Evolutionary conservation across 495 filamentous ascomycete species (phyloP).

Genomic region (Hyaloscypha finlandica): DNA sequence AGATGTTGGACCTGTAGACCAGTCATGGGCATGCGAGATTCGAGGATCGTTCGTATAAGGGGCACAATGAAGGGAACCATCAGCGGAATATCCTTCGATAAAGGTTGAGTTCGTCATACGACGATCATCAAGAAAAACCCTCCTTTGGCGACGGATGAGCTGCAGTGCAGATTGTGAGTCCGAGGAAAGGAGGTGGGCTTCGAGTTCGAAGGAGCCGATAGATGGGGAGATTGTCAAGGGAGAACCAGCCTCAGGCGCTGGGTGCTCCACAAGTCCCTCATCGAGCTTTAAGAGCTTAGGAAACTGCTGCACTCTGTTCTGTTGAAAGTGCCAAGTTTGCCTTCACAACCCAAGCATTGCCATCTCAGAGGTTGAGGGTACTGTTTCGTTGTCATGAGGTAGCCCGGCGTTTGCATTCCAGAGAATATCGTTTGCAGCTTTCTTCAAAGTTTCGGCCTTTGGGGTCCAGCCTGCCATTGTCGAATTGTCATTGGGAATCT

Average conservation of each 20-base stretch:
- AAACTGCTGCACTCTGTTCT: constrained; percentile 8
- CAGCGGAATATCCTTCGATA: constrained; percentile 59
- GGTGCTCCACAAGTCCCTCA: too few species aligned
- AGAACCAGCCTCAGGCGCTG: too few species aligned
- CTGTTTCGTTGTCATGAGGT: constrained; percentile 60
- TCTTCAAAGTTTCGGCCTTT: constrained; percentile 43
- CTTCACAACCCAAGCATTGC: constrained; percentile 32
- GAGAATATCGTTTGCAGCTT: constrained; percentile 48
- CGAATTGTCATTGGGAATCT: constrained; percentile 5
- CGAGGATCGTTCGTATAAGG: constrained; percentile 55
- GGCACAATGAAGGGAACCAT: constrained; percentile 60
- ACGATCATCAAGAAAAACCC: constrained; percentile 47
- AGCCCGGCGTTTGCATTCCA: constrained; percentile 53
- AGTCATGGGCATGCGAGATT: constrained; percentile 56
- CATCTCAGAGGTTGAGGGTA: constrained; percentile 36
- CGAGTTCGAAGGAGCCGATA: constrained; percentile 62
- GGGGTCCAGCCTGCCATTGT: constrained; percentile 43
- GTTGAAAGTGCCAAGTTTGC: constrained; percentile 30
- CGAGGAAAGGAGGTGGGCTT: constrained; percentile 55
- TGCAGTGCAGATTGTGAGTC: constrained; percentile 53
- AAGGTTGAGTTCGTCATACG: constrained; percentile 63
- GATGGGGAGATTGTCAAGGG: constrained; percentile 63
- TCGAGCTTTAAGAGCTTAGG: too few species aligned
- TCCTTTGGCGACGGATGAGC: constrained; percentile 58
- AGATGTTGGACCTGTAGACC: constrained; percentile 59